A percentile compares a stretch with the other conserved stretches of the same genome.
Evolutionary conservation across 495 filamentous ascomycete species (phyloP).

Genomic region (Pyrenula massariospora): DNA sequence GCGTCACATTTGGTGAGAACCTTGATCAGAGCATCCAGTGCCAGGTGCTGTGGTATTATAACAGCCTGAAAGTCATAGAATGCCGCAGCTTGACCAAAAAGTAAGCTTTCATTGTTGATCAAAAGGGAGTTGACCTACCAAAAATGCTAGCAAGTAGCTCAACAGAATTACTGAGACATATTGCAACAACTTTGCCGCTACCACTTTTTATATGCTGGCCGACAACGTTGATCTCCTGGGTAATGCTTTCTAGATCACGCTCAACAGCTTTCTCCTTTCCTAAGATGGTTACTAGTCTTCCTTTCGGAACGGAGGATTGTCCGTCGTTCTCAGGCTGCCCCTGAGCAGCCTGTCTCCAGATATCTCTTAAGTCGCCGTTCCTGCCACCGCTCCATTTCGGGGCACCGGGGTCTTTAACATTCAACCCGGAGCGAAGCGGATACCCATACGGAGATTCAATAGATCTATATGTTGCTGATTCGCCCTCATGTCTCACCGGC

Average conservation of each 20-base stretch:
- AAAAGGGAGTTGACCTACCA: conserved; percentile 26
- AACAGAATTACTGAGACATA: conserved; percentile 88
- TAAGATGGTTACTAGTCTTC: conserved; percentile 69
- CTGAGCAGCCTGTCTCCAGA: conserved; percentile 70
- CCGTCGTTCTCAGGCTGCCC: conserved; percentile 52
- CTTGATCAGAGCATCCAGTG: conserved; percentile 49
- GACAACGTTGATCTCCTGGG: conserved; percentile 77
- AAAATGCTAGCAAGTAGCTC: conserved; percentile 70
- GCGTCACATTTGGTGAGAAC: conserved; percentile 59
- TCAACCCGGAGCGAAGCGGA: conserved; percentile 69
- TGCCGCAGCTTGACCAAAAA: conserved; percentile 40
- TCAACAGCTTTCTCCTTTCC: conserved; percentile 64
- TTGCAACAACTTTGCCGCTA: conserved; percentile 65
- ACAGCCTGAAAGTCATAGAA: conserved; percentile 77
- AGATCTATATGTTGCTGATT: conserved; percentile 73
- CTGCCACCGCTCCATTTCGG: conserved; percentile 72
- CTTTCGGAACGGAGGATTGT: conserved; percentile 44
- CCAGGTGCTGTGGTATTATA: conserved; percentile 70
- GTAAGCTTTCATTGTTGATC: conserved; percentile 8
- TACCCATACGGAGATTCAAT: conserved; percentile 73
- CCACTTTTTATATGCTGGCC: conserved; percentile 59
- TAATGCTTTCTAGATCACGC: conserved; percentile 59
- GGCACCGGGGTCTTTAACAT: conserved; percentile 70
- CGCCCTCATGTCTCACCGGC: conserved; percentile 68
- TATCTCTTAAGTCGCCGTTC: conserved; percentile 82